Evolutionary conservation across 2,329 filamentous ascomycete species (phyloP).

Genomic region (Fonsecaea erecta): DNA sequence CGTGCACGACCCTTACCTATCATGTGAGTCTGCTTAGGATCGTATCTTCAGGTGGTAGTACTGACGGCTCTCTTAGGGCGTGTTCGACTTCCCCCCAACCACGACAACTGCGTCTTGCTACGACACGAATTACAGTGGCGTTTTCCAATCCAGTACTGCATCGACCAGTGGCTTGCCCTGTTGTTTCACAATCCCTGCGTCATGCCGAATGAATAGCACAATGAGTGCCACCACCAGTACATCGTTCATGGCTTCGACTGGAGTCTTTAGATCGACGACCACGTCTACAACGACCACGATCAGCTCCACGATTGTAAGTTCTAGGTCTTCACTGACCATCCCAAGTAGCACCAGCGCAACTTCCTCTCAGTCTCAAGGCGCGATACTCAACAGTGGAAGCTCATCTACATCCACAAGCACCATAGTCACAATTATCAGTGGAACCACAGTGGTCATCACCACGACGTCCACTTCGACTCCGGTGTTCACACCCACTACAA

Average conservation of each 20-base stretch:
- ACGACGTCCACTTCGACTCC: slow-evolving; percentile 8
- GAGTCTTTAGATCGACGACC: slow-evolving; percentile 31
- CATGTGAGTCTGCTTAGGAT: slow-evolving; percentile 14
- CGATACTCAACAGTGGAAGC: slow-evolving; percentile 15
- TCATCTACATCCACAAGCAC: slow-evolving; percentile 7
- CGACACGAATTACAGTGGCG: slow-evolving; percentile 31
- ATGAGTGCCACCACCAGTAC: slow-evolving; percentile 15
- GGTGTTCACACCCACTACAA: slow-evolving; percentile 10
- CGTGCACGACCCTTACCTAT: slow-evolving; percentile 27
- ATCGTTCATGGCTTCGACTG: slow-evolving; percentile 27
- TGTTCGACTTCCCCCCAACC: slow-evolving; percentile 28
- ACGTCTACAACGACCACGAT: slow-evolving; percentile 7
- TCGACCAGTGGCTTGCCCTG: slow-evolving; percentile 30
- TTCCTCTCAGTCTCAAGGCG: slow-evolving; percentile 1
- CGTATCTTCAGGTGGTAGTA: background rate
- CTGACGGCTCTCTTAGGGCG: slow-evolving; percentile 23
- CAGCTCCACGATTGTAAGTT: slow-evolving; percentile 11
- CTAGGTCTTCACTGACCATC: slow-evolving; percentile 17
- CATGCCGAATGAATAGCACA: slow-evolving; percentile 25
- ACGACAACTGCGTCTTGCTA: slow-evolving; percentile 25
- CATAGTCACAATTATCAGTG: slow-evolving; percentile 20
- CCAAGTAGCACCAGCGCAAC: slow-evolving; percentile 13
- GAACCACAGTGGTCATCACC: slow-evolving; percentile 16
- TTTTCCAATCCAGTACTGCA: slow-evolving; percentile 20
- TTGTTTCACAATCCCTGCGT: slow-evolving; percentile 32